phyloP scores from a whole-genome alignment of 2,329 filamentous ascomycete species.

The Hymenoscyphus repandus region DNA sequence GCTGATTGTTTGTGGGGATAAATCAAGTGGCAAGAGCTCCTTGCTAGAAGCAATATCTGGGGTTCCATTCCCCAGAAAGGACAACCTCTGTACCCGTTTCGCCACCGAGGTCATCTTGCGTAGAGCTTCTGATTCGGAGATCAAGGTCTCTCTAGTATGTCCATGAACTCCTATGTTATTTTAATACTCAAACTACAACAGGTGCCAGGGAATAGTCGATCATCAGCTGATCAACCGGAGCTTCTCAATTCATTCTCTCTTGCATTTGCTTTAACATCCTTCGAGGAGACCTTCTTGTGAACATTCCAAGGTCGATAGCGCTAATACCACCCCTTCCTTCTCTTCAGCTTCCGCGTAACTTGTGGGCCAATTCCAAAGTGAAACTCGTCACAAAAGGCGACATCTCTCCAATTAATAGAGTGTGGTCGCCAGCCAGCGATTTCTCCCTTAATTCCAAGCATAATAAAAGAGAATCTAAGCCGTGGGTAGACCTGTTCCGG shows the following conservation, averaged over 20 bases:
- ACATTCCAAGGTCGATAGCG: neutral
- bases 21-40: slow-evolving; percentile 34
- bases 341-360: neutral
- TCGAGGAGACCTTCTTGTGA: neutral
- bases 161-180: too few species aligned
- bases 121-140: too few species aligned
- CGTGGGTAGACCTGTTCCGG: neutral
- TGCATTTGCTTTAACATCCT: slow-evolving; percentile 5
- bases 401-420: neutral
- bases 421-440: neutral
- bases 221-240: too few species aligned
- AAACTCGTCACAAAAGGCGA: slow-evolving; percentile 6
- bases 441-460: neutral
- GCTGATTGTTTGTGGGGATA: slow-evolving; percentile 15
- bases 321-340: neutral
- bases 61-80: slow-evolving; percentile 36
- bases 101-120: slow-evolving; percentile 40
- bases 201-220: too few species aligned
- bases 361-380: neutral
- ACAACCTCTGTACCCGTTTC: slow-evolving; percentile 38
- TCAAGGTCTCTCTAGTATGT: too few species aligned
- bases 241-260: too few species aligned
- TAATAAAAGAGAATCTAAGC: neutral
- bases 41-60: slow-evolving; percentile 33
- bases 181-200: too few species aligned